Evolutionary conservation across 2,329 filamentous ascomycete genomes (phyloP).

Genomic region (Periglandula ipomoeae): DNA sequence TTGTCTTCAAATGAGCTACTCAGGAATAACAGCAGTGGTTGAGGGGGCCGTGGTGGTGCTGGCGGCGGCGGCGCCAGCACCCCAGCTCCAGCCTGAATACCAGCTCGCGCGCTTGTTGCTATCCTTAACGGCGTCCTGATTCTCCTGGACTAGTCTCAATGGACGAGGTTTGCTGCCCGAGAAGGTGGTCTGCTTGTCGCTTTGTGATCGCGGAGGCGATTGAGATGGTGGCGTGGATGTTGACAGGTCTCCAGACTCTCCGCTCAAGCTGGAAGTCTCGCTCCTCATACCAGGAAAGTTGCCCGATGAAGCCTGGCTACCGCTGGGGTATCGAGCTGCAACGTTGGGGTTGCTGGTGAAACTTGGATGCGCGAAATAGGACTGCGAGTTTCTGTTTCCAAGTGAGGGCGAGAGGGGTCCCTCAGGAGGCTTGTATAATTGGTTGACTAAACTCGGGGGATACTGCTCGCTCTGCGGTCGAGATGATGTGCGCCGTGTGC

Average conservation of each 20-base stretch:
- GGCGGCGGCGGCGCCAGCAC: slow-evolving; percentile 20
- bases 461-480: slow-evolving; percentile 57
- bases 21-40: slow-evolving; percentile 25
- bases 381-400: slow-evolving; percentile 49
- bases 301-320: slow-evolving; percentile 39
- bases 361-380: slow-evolving; percentile 49
- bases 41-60: slow-evolving; percentile 19
- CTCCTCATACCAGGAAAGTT: slow-evolving; percentile 68
- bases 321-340: slow-evolving; percentile 41
- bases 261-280: slow-evolving; percentile 55
- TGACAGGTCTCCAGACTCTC: slow-evolving; percentile 50
- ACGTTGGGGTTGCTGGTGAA: slow-evolving; percentile 42
- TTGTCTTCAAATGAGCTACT: slow-evolving; percentile 15
- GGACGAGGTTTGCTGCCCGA: slow-evolving; percentile 69
- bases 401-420: slow-evolving; percentile 52
- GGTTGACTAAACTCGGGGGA: slow-evolving; percentile 67
- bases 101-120: slow-evolving; percentile 54
- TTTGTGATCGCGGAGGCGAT: slow-evolving; percentile 42
- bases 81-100: slow-evolving; percentile 50
- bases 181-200: slow-evolving; percentile 49
- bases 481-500: slow-evolving; percentile 35
- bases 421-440: slow-evolving; percentile 76
- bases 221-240: slow-evolving; percentile 37
- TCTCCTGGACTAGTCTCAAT: slow-evolving; percentile 78
- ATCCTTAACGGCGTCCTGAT: slow-evolving; percentile 38